A percentile compares a stretch with the other conserved stretches of the same genome.
phyloP scores from a whole-genome alignment of 2,329 filamentous ascomycete species.

The Paecilomyces formosus region DNA sequence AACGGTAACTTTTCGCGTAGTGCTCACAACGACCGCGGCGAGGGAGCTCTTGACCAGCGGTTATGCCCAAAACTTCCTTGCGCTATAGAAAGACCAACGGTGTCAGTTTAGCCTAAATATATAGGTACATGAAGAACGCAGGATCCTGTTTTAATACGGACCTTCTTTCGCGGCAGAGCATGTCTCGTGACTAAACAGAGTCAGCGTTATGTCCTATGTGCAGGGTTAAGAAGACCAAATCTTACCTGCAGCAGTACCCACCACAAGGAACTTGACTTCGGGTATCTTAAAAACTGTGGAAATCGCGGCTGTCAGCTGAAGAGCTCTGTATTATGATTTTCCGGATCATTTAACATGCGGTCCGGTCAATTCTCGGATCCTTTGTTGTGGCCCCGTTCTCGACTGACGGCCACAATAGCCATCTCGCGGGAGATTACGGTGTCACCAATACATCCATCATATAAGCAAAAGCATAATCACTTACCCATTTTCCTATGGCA shows the following conservation, averaged over 20 bases:
- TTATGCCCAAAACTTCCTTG: slow-evolving; percentile 48
- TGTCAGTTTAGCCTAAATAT: not conserved
- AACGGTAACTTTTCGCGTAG: slow-evolving; percentile 49
- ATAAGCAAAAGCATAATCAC: slow-evolving; percentile 9
- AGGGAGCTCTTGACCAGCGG: slow-evolving; percentile 48
- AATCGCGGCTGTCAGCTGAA: not conserved
- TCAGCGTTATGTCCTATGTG: too few species aligned
- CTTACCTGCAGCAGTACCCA: slow-evolving; percentile 51
- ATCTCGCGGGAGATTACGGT: not conserved
- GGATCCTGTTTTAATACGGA: slow-evolving; percentile 12
- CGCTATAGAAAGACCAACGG: slow-evolving; percentile 17
- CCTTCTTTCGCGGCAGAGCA: slow-evolving; percentile 29
- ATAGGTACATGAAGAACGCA: not conserved
- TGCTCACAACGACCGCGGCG: slow-evolving; percentile 47
- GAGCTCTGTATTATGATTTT: not conserved
- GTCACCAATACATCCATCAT: not conserved
- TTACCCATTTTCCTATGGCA: slow-evolving; percentile 71
- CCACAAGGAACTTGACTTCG: slow-evolving; percentile 68
- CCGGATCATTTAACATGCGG: not conserved
- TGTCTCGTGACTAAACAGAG: slow-evolving; percentile 18
- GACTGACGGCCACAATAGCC: not conserved
- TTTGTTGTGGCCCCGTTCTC: not conserved
- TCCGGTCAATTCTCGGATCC: not conserved
- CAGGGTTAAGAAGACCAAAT: slow-evolving; percentile 1
- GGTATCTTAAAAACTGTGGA: slow-evolving; percentile 60